Conservation (phyloP, 148 eudicot species). For the Silene conica region DNA sequence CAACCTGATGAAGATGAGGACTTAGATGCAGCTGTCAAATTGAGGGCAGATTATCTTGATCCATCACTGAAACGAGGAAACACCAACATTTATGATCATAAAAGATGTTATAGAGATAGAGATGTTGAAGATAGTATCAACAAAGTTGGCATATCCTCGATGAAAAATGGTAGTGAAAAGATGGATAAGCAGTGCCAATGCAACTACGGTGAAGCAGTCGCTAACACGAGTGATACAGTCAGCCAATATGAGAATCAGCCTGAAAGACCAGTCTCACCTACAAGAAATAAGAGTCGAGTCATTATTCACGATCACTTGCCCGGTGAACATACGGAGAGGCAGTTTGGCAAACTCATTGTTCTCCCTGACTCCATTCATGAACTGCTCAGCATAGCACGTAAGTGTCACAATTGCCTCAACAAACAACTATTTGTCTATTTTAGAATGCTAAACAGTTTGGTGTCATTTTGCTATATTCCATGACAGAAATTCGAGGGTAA, state of each 20-base stretch:
- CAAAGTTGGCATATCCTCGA: slow-evolving; percentile 18
- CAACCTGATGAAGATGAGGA: slow-evolving; percentile 33
- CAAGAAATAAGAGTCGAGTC: slow-evolving; percentile 44
- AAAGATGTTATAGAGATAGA: slow-evolving; percentile 16
- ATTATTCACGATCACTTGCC: slow-evolving; percentile 53
- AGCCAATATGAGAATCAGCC: slow-evolving; percentile 9
- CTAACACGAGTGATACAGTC: slow-evolving; percentile 13
- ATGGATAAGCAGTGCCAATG: background rate
- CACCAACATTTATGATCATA: slow-evolving; percentile 24
- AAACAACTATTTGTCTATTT: no score
- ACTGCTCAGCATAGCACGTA: slow-evolving; percentile 64
- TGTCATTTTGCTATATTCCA: no score
- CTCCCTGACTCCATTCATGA: slow-evolving; percentile 72
- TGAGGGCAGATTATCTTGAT: no score
- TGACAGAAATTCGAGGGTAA: no score
- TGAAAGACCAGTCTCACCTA: slow-evolving; percentile 12
- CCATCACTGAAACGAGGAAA: slow-evolving; percentile 19
- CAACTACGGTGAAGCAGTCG: background rate
- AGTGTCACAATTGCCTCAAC: no score
- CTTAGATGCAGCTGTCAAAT: no score
- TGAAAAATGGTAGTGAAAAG: background rate
- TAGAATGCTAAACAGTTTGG: no score
- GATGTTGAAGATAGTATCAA: slow-evolving; percentile 29
- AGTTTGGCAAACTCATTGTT: slow-evolving; percentile 46
- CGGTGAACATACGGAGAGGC: slow-evolving; percentile 24